These are phyloP conservation scores for Xenoacremonium recifei DNA, from an alignment of 2,329 filamentous ascomycete species.

Conservation along the genomic window DNA sequence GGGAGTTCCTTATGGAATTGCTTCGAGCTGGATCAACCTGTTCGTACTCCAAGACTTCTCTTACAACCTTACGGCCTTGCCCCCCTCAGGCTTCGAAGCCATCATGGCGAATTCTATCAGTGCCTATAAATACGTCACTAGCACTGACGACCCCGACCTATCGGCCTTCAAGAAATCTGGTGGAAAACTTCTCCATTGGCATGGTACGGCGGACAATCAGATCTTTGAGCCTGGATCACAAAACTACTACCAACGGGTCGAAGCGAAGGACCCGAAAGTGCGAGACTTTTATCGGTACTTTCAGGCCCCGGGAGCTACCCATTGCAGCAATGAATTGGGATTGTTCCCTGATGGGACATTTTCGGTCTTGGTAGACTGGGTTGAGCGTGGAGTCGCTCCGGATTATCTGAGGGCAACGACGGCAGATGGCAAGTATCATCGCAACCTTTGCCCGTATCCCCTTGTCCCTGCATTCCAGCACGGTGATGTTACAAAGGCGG, in stretches of 20 bases:
- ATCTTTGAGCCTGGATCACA: slow-evolving; percentile 16
- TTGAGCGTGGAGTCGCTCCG: slow-evolving; percentile 28
- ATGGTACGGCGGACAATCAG: slow-evolving; percentile 16
- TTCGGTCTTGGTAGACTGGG: slow-evolving; percentile 26
- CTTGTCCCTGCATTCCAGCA: slow-evolving; percentile 26
- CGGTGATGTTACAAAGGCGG: no score
- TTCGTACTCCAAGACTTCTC: no score
- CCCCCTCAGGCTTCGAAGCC: slow-evolving; percentile 1
- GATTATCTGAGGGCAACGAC: slow-evolving; percentile 11
- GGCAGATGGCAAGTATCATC: slow-evolving; percentile 18
- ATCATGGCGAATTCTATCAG: not conserved
- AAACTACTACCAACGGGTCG: slow-evolving; percentile 27
- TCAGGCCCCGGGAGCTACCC: slow-evolving; percentile 30
- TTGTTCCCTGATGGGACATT: slow-evolving; percentile 21
- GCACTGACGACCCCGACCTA: slow-evolving; percentile 7
- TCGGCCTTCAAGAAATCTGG: slow-evolving; percentile 10
- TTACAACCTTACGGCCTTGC: no score
- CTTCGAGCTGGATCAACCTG: no score
- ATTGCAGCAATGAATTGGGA: slow-evolving; percentile 27
- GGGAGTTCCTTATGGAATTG: no score
- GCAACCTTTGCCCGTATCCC: slow-evolving; percentile 38
- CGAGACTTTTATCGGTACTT: slow-evolving; percentile 33
- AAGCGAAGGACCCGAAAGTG: slow-evolving; percentile 12
- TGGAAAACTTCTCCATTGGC: slow-evolving; percentile 13
- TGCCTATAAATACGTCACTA: slow-evolving; percentile 4